Base-by-base conservation (phyloP, 169 alveolate genomes). In the Pseudocohnilembus persalinus region DNA sequence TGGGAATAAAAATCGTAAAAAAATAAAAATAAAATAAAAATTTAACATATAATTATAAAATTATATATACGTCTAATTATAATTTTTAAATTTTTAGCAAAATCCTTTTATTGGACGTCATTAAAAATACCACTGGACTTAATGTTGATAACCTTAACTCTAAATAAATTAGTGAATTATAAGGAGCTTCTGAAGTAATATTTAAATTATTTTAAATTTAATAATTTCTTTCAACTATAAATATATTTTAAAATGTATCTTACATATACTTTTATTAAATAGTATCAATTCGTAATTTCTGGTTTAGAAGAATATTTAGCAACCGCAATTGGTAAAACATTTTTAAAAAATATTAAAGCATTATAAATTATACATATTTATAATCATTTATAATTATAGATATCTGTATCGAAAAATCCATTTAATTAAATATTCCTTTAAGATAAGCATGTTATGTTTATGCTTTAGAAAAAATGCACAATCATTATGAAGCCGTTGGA, bases 371-470 rank as follows among this genome's bases (percentile, higher is more conserved):
- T 49, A 11, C 20, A 49, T 49, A 11, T 49, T 11, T 20, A 11
- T 20, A 49, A 11, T 49, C 4, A 11, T 49, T 49, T 49, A 11
- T 49, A 49, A 49, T 11, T 49, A 49, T 11, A n/a, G 84, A 81
- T 29, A 88, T 79, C 20, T 49, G 68, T 74, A 88, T 81, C 88
- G 78, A 83, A 29, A 81, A 86, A 24, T 74, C 94, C 31, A 24
- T 76, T 63, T 81, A 90, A 73, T 27, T 29, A 1, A 76, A 77
- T 26, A 79, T 83, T 31, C 75, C 82, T 74, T 83, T 92, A 30
- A 88, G 97, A 88, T 82, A 89, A 31, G 96, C 96, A 25, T 90
- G 94, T 32, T 90, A 84, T 76, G 82, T 88, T 35, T 91, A 91
- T 35, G 94, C 96, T 15, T 83, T 94, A 78, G 89, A 88, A 25